Conservation (phyloP, 2,329 filamentous ascomycete species). For the Stagonosporopsis tanaceti region DNA sequence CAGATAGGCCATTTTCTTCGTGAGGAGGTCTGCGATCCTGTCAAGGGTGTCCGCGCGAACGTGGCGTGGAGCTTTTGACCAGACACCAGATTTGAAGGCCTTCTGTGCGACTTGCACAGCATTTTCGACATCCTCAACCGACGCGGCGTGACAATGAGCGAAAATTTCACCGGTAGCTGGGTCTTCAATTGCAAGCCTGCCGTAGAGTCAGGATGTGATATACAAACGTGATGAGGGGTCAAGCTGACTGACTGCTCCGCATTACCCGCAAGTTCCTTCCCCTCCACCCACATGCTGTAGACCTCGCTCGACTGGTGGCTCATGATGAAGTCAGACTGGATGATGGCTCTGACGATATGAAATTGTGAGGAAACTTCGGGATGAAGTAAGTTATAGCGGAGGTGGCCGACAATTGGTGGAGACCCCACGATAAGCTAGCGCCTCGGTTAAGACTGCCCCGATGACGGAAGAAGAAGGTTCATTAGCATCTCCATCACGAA, state of each 20-base stretch:
- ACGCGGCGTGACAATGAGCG: slow-evolving; percentile 60
- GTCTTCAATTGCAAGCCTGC: slow-evolving; percentile 62
- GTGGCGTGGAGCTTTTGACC: slow-evolving; percentile 66
- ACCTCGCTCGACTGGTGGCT: slow-evolving; percentile 12
- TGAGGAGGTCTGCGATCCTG: slow-evolving; percentile 64
- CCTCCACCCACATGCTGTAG: slow-evolving; percentile 54
- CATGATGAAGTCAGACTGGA: slow-evolving; percentile 13
- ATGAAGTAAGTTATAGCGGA: slow-evolving; percentile 21
- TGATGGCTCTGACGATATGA: neutral
- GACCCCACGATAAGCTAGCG: slow-evolving; percentile 29
- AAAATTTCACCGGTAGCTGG: slow-evolving; percentile 63
- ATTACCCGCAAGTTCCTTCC: slow-evolving; percentile 51
- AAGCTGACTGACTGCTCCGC: slow-evolving; percentile 57
- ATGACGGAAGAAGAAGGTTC: slow-evolving; percentile 17
- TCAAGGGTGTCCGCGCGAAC: slow-evolving; percentile 69
- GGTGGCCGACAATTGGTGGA: slow-evolving; percentile 31
- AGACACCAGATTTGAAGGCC: slow-evolving; percentile 61
- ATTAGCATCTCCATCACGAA: neutral
- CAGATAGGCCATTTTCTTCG: slow-evolving; percentile 61
- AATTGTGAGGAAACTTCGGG: slow-evolving; percentile 4
- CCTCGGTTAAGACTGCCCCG: slow-evolving; percentile 18
- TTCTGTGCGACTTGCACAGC: slow-evolving; percentile 55
- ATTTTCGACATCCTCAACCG: slow-evolving; percentile 54
- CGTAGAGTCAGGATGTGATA: slow-evolving; percentile 18
- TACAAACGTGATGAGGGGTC: slow-evolving; percentile 19